Conservation (phyloP, 2,329 filamentous ascomycete genomes). For the Pseudopithomyces chartarum region DNA sequence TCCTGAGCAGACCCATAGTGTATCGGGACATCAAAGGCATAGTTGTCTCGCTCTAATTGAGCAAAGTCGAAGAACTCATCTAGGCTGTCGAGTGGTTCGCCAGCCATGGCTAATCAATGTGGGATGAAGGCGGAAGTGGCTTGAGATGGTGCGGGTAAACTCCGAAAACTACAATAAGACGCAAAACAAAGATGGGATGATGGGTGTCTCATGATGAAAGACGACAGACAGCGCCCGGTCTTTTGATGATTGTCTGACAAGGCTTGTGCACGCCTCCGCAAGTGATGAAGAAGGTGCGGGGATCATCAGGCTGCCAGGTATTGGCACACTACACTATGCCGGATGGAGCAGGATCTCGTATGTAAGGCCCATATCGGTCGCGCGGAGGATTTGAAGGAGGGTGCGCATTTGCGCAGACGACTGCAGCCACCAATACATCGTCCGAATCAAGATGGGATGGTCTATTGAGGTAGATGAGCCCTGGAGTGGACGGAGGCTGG, state of each 20-base stretch:
- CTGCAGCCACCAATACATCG: background rate
- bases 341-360: background rate
- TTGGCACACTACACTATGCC: conserved; percentile 1
- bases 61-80: conserved; percentile 45
- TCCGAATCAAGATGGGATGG: background rate
- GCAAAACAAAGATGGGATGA: background rate
- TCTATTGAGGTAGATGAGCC: background rate
- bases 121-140: conserved; percentile 13
- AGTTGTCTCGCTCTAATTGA: conserved; percentile 29
- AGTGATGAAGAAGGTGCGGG: conserved; percentile 32
- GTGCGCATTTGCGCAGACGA: conserved; percentile 5
- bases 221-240: conserved; percentile 11
- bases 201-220: conserved; percentile 23
- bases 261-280: conserved; percentile 13
- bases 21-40: conserved; percentile 2
- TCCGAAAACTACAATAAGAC: conserved; percentile 8
- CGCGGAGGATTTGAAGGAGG: background rate
- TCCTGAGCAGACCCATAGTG: background rate
- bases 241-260: conserved; percentile 18
- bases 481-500: too few relatives aligned
- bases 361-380: background rate
- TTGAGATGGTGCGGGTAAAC: conserved; percentile 17
- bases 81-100: conserved; percentile 23
- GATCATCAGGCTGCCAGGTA: conserved; percentile 24
- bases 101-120: conserved; percentile 18